Percentiles rank a stretch among this genome's conserved stretches.
These are phyloP conservation scores for Blastomyces percursus DNA, from an alignment of 2,329 filamentous ascomycete genomes.

Conservation along the genomic window DNA sequence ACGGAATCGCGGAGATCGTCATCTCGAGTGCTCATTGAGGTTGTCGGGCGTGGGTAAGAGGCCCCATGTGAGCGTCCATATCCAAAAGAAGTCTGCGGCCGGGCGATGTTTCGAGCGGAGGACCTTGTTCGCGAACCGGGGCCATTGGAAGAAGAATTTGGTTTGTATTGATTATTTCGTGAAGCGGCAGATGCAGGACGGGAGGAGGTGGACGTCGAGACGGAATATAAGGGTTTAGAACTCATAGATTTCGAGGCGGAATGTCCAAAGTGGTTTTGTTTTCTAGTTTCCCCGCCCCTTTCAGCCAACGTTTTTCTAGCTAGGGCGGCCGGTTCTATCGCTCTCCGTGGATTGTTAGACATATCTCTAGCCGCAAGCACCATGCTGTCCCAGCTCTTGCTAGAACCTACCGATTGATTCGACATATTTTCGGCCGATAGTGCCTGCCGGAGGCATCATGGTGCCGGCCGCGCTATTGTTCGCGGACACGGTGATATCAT, in stretches of 20 bases:
- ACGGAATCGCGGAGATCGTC: conserved; percentile 27
- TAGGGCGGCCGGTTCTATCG: conserved; percentile 44
- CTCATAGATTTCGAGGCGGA: conserved; percentile 33
- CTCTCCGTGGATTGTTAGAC: conserved; percentile 16
- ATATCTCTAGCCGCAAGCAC: conserved; percentile 7
- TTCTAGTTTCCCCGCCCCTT: conserved; percentile 43
- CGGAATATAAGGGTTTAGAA: conserved; percentile 19
- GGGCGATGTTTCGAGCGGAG: conserved; percentile 27
- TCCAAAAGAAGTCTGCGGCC: conserved; percentile 44
- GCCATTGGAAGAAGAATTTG: conserved; percentile 49
- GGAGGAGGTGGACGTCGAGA: conserved; percentile 29
- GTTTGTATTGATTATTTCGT: conserved; percentile 36
- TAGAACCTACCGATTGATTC: conserved; percentile 37
- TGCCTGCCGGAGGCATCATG: conserved; percentile 35
- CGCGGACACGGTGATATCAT: conserved; percentile 42
- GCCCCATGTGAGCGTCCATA: conserved; percentile 41
- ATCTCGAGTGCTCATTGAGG: conserved; percentile 33
- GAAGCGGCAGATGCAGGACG: conserved; percentile 34
- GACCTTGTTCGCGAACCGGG: conserved; percentile 40
- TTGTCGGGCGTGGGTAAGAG: conserved; percentile 31
- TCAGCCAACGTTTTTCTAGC: conserved; percentile 52
- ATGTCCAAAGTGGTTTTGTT: conserved; percentile 32
- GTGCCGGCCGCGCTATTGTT: conserved; percentile 47
- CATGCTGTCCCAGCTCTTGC: neutral
- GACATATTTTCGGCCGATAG: conserved; percentile 41